These are phyloP conservation scores for Breynia disticha DNA, from an alignment of 441 rosid genomes.

Conservation along the genomic window DNA sequence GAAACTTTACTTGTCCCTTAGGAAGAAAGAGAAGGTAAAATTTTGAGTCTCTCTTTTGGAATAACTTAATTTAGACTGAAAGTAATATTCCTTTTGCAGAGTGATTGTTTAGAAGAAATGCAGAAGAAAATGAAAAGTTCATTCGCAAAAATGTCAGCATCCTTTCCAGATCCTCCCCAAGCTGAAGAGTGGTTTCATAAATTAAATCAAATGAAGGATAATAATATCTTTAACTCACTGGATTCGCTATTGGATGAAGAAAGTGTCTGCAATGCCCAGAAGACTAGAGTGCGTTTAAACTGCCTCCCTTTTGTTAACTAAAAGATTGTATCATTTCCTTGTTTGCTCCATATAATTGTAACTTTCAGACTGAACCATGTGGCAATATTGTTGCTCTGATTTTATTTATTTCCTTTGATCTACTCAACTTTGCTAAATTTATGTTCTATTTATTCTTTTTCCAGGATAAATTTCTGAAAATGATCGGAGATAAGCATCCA, in stretches of 20 bases:
- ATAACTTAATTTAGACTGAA: not conserved
- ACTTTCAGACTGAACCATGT: too few species aligned
- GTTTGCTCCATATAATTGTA: too few species aligned
- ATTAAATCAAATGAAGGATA: constrained; percentile 58
- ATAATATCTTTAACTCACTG: constrained; percentile 45
- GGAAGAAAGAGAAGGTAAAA: constrained; percentile 64
- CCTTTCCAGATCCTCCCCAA: constrained; percentile 63
- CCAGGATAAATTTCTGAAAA: constrained; percentile 70
- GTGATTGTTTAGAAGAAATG: constrained; percentile 38
- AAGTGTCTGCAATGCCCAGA: constrained; percentile 31
- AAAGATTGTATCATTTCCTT: not conserved
- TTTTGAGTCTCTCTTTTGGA: not conserved
- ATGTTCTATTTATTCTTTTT: constrained; percentile 7
- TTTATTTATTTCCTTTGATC: not conserved
- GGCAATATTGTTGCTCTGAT: not conserved
- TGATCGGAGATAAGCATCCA: constrained; percentile 60
- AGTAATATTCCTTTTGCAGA: constrained; percentile 38
- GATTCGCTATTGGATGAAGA: constrained; percentile 45
- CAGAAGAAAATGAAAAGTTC: constrained; percentile 33
- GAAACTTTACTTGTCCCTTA: constrained; percentile 49
- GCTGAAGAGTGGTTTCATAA: constrained; percentile 67
- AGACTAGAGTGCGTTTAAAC: constrained; percentile 37
- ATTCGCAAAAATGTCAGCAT: constrained; percentile 63
- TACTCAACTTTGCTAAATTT: constrained; percentile 1
- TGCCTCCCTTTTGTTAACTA: constrained; percentile 8